These are phyloP conservation scores for Glebionis coronaria DNA, from an alignment of 129 eudicot genomes.

Conservation along the genomic window DNA sequence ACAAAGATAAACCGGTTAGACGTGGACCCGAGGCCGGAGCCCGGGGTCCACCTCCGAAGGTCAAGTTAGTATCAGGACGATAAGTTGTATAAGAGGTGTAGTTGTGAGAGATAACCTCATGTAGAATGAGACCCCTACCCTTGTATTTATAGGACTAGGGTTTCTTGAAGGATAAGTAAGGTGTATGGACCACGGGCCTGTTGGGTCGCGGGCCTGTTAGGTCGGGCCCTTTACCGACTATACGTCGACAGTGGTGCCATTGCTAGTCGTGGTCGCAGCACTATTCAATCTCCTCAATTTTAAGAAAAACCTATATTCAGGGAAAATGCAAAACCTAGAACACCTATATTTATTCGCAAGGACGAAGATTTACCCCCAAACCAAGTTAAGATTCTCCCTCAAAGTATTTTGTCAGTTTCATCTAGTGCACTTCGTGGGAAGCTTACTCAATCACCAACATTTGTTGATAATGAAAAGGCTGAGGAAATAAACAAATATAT, in stretches of 20 bases:
- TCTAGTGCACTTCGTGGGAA: constrained; percentile 60
- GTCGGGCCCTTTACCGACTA: too few species aligned
- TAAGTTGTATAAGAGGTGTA: too few species aligned
- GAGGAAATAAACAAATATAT: constrained; percentile 62
- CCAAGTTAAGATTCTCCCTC: constrained; percentile 27
- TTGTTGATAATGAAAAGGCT: constrained; percentile 25
- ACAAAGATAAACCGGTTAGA: too few species aligned
- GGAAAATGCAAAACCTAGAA: constrained; percentile 22
- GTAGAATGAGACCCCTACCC: too few species aligned
- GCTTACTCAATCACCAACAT: constrained; percentile 14
- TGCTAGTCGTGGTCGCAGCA: constrained; percentile 45
- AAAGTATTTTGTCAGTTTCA: constrained; percentile 23
- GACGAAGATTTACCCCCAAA: constrained; percentile 29
- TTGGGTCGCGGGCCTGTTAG: too few species aligned
- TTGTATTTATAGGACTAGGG: too few species aligned
- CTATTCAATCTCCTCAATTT: constrained; percentile 18
- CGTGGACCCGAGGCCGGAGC: too few species aligned
- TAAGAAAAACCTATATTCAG: constrained; percentile 12
- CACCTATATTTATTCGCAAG: constrained; percentile 29
- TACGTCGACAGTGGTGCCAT: constrained; percentile 19
- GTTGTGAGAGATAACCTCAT: too few species aligned
- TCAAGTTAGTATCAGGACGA: too few species aligned
- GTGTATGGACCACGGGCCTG: too few species aligned
- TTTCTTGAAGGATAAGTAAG: too few species aligned
- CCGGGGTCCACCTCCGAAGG: too few species aligned